Evolutionary conservation across 805 yeast species (phyloP).

Genomic region (Crinitomyces ghanaensis): DNA sequence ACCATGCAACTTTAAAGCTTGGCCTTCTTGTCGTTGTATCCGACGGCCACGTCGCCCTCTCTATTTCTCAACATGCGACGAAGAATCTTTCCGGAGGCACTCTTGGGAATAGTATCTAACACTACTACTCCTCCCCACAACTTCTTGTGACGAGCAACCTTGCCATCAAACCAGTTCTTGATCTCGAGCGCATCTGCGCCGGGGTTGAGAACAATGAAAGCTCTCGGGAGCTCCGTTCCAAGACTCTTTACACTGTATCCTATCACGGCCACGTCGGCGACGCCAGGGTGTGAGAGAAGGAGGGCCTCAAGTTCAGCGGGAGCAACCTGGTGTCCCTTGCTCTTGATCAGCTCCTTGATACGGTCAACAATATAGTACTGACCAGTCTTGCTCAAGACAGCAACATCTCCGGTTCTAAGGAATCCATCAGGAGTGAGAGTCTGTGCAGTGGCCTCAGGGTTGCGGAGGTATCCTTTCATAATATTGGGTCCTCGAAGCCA

Average conservation of each 20-base stretch:
- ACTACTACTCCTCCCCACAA: slow-evolving; percentile 43
- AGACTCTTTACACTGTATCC: slow-evolving; percentile 65
- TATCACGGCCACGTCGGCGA: slow-evolving; percentile 81
- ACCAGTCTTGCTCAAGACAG: slow-evolving; percentile 29
- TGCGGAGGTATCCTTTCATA: slow-evolving; percentile 39
- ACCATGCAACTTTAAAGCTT: slow-evolving; percentile 9
- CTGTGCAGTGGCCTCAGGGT: slow-evolving; percentile 37
- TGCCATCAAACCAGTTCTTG: slow-evolving; percentile 25
- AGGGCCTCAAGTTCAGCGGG: slow-evolving; percentile 92
- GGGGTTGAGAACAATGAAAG: slow-evolving; percentile 24
- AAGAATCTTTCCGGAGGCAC: slow-evolving; percentile 90
- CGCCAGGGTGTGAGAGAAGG: slow-evolving; percentile 59
- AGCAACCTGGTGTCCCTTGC: slow-evolving; percentile 76
- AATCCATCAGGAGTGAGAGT: slow-evolving; percentile 39
- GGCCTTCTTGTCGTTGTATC: slow-evolving; percentile 1
- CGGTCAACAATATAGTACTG: slow-evolving; percentile 42
- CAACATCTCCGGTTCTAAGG: slow-evolving; percentile 51
- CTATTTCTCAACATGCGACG: slow-evolving; percentile 73
- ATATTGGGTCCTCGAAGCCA: slow-evolving; percentile 47
- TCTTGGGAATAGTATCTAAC: slow-evolving; percentile 80
- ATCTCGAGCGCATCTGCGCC: slow-evolving; percentile 18
- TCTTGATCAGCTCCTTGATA: slow-evolving; percentile 57
- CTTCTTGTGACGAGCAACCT: slow-evolving; percentile 28
- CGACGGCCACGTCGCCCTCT: slow-evolving; percentile 13
- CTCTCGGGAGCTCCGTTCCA: slow-evolving; percentile 51